These are phyloP conservation scores for Loxodes magnus DNA, from an alignment of 73 alveolate genomes.

Conservation along the genomic window DNA sequence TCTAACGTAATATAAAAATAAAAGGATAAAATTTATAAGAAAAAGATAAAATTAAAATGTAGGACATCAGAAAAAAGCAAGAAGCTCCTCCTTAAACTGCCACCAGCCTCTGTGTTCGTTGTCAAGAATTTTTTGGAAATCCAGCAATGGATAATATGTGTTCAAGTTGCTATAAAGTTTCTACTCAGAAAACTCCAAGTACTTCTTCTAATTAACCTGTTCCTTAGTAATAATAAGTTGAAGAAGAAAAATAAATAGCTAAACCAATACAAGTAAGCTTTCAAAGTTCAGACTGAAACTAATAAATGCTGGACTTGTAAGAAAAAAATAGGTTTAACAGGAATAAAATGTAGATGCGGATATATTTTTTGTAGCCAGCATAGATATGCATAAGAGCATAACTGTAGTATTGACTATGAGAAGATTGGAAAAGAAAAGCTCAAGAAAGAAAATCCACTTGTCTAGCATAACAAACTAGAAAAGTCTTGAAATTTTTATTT, in stretches of 20 bases:
- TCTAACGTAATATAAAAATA: too few species aligned
- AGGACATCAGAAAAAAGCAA: too few species aligned
- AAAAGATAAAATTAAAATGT: too few species aligned
- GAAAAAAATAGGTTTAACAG: slow-evolving; percentile 33
- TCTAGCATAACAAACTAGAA: slow-evolving; percentile 1
- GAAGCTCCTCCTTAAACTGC: slow-evolving; percentile 7
- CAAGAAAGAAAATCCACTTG: slow-evolving; percentile 16
- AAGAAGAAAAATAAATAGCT: too few species aligned
- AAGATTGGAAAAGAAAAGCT: slow-evolving; percentile 8
- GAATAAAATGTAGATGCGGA: slow-evolving; percentile 29
- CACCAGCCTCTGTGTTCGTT: slow-evolving; percentile 10
- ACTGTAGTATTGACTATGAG: slow-evolving; percentile 29
- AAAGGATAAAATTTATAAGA: too few species aligned
- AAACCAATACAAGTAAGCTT: not conserved
- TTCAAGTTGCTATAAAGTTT: slow-evolving; percentile 39
- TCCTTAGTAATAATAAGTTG: too few species aligned
- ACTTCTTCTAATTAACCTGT: too few species aligned
- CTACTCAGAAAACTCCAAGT: too few species aligned
- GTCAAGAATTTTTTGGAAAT: slow-evolving; percentile 29
- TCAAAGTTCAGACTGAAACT: slow-evolving; percentile 15
- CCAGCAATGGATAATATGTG: slow-evolving; percentile 23
- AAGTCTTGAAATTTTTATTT: too few species aligned
- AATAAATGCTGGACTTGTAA: slow-evolving; percentile 32
- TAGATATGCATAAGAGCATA: slow-evolving; percentile 37
- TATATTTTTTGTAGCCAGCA: slow-evolving; percentile 32